Evolutionary conservation across 768 basidiomycete species (phyloP), one percentile per base, ranked within the genome.

Genomic region (Suillus clintonianus): DNA sequence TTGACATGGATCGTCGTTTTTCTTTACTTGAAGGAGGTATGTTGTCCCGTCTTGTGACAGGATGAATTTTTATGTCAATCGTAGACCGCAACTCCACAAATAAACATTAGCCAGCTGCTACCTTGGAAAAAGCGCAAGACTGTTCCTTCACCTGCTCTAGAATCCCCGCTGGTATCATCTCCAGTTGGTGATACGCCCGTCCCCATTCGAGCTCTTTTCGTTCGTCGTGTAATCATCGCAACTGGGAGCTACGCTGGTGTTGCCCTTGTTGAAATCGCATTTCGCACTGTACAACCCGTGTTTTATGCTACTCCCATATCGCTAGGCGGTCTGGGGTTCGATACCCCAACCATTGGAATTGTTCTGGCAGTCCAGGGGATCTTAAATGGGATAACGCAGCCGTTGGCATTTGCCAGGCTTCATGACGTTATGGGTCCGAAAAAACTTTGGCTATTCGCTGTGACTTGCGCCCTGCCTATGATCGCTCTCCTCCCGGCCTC

Each of bases 201-300:
- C 51, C 78, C 85, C 9, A 73, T 88, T 41, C 76, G 77, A 51
- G 70, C 74, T 9, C 76, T 88, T 34, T 74, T 89, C 36, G 83
- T 78, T 17, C 78, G 74, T 11, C 80, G 74, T 37, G 86, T 90
- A 1, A 64, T 88, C 47, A 70, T 86, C 50, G 80, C 87, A 22
- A 81, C 83, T 5, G 73, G 76, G 9, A 89, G 89, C 70, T 91
- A 90, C 69, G 85, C 84, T 14, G 72, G 75, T 48, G 78, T 90
- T 39, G 83, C 87, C 9, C 76, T 89, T 15, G 77, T 87, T 59
- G 89, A 89, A 68, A 89, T 90, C 61, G 72, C 85, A 17, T 84
- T 82, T 68, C 84, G 83, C 47, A 84, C 87, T 5, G 59, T 76
- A 45, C 65, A 68, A 47, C 71, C 75, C 2, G 50, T 74, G 24